Base-by-base conservation (phyloP, 352 stramenopile genomes). In the Phytophthora foliorum region DNA sequence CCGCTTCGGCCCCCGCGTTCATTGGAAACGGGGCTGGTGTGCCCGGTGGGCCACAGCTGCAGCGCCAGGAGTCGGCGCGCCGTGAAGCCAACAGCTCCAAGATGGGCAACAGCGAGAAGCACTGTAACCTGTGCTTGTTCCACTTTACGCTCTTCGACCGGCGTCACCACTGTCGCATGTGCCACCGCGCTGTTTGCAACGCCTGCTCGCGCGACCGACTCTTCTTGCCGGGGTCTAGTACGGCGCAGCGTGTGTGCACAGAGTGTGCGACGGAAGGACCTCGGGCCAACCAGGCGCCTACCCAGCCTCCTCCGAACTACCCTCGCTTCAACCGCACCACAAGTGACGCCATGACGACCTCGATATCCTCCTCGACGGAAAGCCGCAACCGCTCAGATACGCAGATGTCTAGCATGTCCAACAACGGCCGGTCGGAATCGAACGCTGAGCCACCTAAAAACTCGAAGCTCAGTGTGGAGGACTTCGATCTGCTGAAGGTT, bases 401-500 rank as follows among this genome's bases (percentile, higher is more conserved):
- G 63, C 82, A 90, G 46, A 92, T 95, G 84, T 93, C 82, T 50
- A 76, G 80, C 48, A 91, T 95, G 83, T 93, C 82, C 50, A 80
- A 84, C 54, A 75, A 81, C 44, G 68, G 78, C 22, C 76, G 83
- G 51, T 88, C 86, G 25, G 79, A 80, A 49, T 91, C 84, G 53
- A 80, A 75, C 16, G 63, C 65, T 1, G 63, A 69, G 29, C 39
- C 55, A 3, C 55, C 66, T 19, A 50, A 54, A 21, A 92, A 90
- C 64, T 74, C 65, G 2, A 95, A 95, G 67, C 75, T 95, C 22
- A 90, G 82, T 52, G 89, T 98, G 17, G 92, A 98, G 39, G 96
- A 99, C 75, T 99, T 99, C 67, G 90, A 98, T 58, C 67, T 99
- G 65, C 81, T 99, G 9, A 98, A 98, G 74, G 94, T 98, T 19